phyloP scores from a whole-genome alignment of 2,329 filamentous ascomycete genomes.

The Didymellaceae sp. region DNA sequence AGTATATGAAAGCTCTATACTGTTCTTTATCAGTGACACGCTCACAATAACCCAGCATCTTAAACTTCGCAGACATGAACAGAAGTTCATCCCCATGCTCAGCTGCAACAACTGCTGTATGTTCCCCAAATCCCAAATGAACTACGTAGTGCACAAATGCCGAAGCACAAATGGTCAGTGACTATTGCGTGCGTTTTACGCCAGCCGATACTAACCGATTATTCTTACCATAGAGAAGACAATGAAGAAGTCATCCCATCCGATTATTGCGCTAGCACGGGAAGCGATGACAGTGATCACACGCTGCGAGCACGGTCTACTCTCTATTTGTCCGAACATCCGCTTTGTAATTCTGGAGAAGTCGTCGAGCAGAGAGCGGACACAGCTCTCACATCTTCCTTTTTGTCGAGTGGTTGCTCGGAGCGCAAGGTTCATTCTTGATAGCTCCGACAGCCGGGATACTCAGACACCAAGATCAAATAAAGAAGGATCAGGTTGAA shows the following conservation, averaged over 20 bases:
- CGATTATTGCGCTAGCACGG: no score
- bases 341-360: no score
- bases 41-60: conserved; percentile 19
- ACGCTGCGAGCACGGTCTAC: no score
- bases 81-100: conserved; percentile 8
- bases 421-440: no score
- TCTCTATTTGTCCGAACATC: no score
- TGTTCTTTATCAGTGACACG: neutral
- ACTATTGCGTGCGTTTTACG: neutral
- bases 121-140: conserved; percentile 13
- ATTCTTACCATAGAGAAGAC: conserved; percentile 11
- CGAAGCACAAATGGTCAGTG: conserved; percentile 12
- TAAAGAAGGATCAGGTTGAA: neutral
- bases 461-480: neutral
- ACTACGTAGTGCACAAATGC: conserved; percentile 10
- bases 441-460: neutral
- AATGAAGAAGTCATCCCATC: conserved; percentile 21
- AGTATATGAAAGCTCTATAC: neutral
- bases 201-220: no score
- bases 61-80: conserved; percentile 9
- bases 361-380: no score
- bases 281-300: no score
- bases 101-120: conserved; percentile 3
- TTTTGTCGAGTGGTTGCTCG: no score
- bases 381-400: neutral